Percentiles rank a stretch among this genome's conserved stretches.
phyloP scores from a whole-genome alignment of 441 rosid species.

The Aquilaria agallochum region DNA sequence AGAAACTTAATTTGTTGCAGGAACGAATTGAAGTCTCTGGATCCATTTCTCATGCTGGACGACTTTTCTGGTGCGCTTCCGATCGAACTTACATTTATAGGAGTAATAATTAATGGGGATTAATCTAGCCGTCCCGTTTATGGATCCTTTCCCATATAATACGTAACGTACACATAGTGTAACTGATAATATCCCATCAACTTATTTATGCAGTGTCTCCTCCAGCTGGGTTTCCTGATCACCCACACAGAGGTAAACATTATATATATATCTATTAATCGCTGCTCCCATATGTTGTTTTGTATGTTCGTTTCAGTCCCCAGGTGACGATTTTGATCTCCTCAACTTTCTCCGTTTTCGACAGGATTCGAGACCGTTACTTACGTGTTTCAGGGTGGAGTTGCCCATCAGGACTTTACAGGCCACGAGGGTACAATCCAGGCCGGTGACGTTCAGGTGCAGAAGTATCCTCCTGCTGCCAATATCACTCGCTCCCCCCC shows the following conservation, averaged over 20 bases:
- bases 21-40: conserved; percentile 58
- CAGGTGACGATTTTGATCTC: not conserved
- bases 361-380: conserved; percentile 96
- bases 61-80: conserved; percentile 51
- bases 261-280: no score
- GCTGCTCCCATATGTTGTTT: not conserved
- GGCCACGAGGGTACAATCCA: conserved; percentile 69
- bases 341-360: not conserved
- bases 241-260: not conserved
- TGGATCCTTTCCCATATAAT: not conserved
- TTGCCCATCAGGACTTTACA: conserved; percentile 73
- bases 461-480: no score
- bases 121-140: no score
- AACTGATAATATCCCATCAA: no score
- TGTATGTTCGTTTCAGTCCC: not conserved
- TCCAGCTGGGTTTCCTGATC: conserved; percentile 18
- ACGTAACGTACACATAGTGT: not conserved
- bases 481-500: no score
- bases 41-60: conserved; percentile 86
- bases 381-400: conserved; percentile 84
- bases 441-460: conserved; percentile 88
- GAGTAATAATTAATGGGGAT: no score
- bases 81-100: no score
- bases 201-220: conserved; percentile 49
- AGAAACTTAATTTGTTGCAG: conserved; percentile 31